Conservation (phyloP, 805 yeast species). For the Suhomyces prunicola region DNA sequence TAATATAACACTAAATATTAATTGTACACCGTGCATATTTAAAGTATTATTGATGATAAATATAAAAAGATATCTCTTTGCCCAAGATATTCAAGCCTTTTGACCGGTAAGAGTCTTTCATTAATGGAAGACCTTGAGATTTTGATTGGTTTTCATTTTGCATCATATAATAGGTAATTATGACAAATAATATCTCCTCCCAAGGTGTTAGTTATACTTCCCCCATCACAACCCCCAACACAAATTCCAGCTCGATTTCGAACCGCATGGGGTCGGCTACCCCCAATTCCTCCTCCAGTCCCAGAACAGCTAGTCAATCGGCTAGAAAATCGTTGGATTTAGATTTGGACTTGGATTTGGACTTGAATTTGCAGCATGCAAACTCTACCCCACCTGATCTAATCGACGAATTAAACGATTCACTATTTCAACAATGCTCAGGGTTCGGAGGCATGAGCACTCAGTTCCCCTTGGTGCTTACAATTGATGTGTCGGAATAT, state of each 20-base stretch:
- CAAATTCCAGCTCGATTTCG: background rate
- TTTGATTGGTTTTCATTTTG: background rate
- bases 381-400: background rate
- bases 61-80: background rate
- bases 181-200: background rate
- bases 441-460: background rate
- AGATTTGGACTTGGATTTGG: background rate
- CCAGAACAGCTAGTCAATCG: background rate
- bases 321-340: background rate
- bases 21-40: background rate
- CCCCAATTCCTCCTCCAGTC: background rate
- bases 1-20: background rate
- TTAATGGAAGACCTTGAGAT: background rate
- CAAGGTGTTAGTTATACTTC: background rate
- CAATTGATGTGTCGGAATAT: background rate
- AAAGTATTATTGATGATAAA: background rate
- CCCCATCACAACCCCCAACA: background rate
- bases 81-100: background rate
- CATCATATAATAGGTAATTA: background rate
- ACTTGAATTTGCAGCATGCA: background rate
- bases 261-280: background rate
- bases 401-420: constrained; percentile 8
- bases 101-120: background rate
- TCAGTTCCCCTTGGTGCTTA: constrained; percentile 6
- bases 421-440: constrained; percentile 5